Conservation (phyloP, 768 basidiomycete genomes). For the Tulasnella sp. region DNA sequence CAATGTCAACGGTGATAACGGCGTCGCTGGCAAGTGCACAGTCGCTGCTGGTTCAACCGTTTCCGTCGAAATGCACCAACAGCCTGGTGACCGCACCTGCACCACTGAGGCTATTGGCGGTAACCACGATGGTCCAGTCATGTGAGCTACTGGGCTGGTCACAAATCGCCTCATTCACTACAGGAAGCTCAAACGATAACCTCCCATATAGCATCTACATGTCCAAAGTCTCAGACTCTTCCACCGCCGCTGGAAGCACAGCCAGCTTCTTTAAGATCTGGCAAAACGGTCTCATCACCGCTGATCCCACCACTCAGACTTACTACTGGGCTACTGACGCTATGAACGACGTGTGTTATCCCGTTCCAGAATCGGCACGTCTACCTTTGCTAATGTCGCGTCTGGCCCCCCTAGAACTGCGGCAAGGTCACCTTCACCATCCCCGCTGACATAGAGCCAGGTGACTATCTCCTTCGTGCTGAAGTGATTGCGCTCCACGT, state of each 20-base stretch:
- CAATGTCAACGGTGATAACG: slow-evolving; percentile 41
- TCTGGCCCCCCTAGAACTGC: slow-evolving; percentile 36
- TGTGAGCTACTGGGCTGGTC: slow-evolving; percentile 42
- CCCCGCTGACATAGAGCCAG: slow-evolving; percentile 44
- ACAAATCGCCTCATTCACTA: too few species aligned
- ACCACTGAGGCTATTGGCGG: slow-evolving; percentile 51
- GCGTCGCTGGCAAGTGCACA: slow-evolving; percentile 44
- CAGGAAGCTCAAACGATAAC: not conserved
- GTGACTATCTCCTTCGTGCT: slow-evolving; percentile 51
- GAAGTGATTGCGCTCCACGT: slow-evolving; percentile 51
- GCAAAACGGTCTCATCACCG: slow-evolving; percentile 49
- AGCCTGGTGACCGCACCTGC: slow-evolving; percentile 48
- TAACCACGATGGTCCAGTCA: slow-evolving; percentile 50
- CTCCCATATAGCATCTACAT: not conserved
- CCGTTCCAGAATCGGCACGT: not conserved
- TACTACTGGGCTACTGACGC: slow-evolving; percentile 30
- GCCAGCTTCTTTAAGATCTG: slow-evolving; percentile 53
- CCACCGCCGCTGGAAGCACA: slow-evolving; percentile 44
- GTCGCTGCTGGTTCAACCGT: slow-evolving; percentile 33
- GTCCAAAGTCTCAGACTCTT: slow-evolving; percentile 49
- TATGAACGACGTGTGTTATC: slow-evolving; percentile 24
- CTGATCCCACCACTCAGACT: slow-evolving; percentile 38
- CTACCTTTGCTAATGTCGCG: not conserved
- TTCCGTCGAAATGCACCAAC: slow-evolving; percentile 53
- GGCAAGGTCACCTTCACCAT: slow-evolving; percentile 47